Evolutionary conservation across 345 rosid species (phyloP), one percentile per base, ranked within the genome.

Genomic region (Sonneratia alba): DNA sequence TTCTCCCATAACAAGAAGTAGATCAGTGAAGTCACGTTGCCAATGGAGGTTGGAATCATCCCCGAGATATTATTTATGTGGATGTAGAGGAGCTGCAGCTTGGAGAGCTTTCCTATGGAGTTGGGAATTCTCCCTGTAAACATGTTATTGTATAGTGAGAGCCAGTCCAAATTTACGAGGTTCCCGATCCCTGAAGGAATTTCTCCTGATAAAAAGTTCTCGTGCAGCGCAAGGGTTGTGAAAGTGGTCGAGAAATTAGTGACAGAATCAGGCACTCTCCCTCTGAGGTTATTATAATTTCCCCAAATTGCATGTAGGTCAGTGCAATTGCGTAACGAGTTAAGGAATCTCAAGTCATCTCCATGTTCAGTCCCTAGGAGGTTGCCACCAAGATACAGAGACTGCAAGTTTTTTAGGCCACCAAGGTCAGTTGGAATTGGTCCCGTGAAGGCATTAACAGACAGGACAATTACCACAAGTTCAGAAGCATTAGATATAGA

Each of bases 401-500:
- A n/a, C 47, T 66, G 27, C 53, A 76, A 55, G 15, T 70, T 64
- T 4, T 65, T 16, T 3, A 70, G 71, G 18, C 24, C 66, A 21
- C 63, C 78, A 48, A 75, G 36, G 36, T 71, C 59, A 18, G 55
- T 11, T 18, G 78, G 78, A 7, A 65, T 11, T 22, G 59, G 27
- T 32, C 69, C 74, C 0, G 32, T 7, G 18, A 51, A 18, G 57
- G 57, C 21, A 51, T 51, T n/a, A 15, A 27, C 32, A 27, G 32
- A 27, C 32, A 51, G 7, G 3, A 0, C 21, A 16, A 51, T 51
- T 15, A 3, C 18, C 7, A 51, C 57, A 27, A 27, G 7, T 27
- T 32, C 43, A 1, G 79, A 66, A 38, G 79, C 75, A n/a, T 76
- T 71, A 32, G 71, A 10, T 67, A 45, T 62, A 0, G 77, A 9